Evolutionary conservation across 2,329 filamentous ascomycete genomes (phyloP).

Genomic region (Alternaria hordeiaustralica): DNA sequence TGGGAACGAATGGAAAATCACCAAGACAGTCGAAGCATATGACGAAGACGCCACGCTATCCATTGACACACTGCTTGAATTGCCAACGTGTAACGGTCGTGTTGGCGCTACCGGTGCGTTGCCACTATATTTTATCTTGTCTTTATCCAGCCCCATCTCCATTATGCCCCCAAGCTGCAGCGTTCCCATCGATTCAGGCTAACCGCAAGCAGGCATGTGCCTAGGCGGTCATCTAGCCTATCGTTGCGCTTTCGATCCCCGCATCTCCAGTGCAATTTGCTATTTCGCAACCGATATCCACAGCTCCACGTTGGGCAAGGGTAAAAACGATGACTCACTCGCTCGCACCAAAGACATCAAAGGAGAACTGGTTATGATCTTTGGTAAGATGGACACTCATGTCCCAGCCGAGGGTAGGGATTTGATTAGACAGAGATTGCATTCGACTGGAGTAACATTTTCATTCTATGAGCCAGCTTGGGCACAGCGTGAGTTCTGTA

Average conservation of each 20-base stretch:
- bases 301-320: slow-evolving; percentile 73
- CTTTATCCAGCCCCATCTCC: neutral
- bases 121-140: neutral
- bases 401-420: slow-evolving; percentile 84
- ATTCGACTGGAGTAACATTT: slow-evolving; percentile 75
- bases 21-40: slow-evolving; percentile 85
- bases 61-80: slow-evolving; percentile 49
- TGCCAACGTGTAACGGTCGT: slow-evolving; percentile 70
- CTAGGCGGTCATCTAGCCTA: slow-evolving; percentile 88
- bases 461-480: slow-evolving; percentile 90
- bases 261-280: slow-evolving; percentile 78
- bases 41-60: slow-evolving; percentile 64
- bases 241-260: slow-evolving; percentile 73
- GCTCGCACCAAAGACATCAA: slow-evolving; percentile 70
- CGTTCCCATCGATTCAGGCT: neutral
- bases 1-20: slow-evolving; percentile 85
- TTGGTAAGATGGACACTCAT: slow-evolving; percentile 89
- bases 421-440: slow-evolving; percentile 80
- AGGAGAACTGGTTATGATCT: slow-evolving; percentile 86
- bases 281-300: slow-evolving; percentile 96
- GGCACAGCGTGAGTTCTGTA: slow-evolving; percentile 72
- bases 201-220: slow-evolving; percentile 68
- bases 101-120: slow-evolving; percentile 55
- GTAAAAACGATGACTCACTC: slow-evolving; percentile 69
- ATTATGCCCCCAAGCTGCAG: neutral